Evolutionary conservation across 176 grass and related monocot genomes (phyloP).

Genomic region (Musa schizocarpa): DNA sequence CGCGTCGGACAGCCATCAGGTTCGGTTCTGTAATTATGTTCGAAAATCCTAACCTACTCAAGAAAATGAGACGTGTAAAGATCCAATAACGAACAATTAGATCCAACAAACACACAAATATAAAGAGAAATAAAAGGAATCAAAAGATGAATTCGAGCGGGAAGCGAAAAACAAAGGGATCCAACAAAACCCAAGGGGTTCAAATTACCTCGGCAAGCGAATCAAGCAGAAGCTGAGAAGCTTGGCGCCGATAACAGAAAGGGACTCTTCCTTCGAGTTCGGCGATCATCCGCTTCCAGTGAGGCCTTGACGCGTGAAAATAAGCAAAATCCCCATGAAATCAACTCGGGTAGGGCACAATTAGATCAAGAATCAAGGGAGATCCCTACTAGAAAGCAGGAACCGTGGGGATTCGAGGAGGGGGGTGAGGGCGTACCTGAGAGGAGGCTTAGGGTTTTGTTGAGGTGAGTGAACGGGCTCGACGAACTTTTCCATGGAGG

Average conservation of each 20-base stretch:
- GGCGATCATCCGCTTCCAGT: slow-evolving; percentile 46
- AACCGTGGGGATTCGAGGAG: neutral
- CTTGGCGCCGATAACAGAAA: slow-evolving; percentile 36
- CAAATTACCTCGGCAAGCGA: slow-evolving; percentile 45
- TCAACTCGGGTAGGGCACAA: too few species aligned
- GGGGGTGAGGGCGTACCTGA: neutral
- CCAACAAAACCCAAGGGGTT: neutral
- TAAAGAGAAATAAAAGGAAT: neutral
- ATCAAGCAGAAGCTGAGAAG: slow-evolving; percentile 55
- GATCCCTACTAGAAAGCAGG: neutral
- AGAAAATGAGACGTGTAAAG: slow-evolving; percentile 3
- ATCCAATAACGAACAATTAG: slow-evolving; percentile 1
- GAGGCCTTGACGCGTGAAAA: neutral
- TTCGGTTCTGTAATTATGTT: slow-evolving; percentile 37
- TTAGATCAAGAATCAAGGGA: neutral
- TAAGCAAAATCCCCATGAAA: neutral
- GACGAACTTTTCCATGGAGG: slow-evolving; percentile 65
- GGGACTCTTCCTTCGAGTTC: slow-evolving; percentile 63
- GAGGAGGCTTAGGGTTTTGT: slow-evolving; percentile 1
- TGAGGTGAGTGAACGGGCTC: slow-evolving; percentile 15
- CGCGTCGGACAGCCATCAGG: slow-evolving; percentile 42
- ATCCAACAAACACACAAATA: neutral
- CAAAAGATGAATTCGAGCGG: neutral
- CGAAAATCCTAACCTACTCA: slow-evolving; percentile 43
- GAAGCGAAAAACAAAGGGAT: neutral